Evolutionary conservation across 768 basidiomycete species (phyloP).

Genomic region (Collybiopsis luxurians): DNA sequence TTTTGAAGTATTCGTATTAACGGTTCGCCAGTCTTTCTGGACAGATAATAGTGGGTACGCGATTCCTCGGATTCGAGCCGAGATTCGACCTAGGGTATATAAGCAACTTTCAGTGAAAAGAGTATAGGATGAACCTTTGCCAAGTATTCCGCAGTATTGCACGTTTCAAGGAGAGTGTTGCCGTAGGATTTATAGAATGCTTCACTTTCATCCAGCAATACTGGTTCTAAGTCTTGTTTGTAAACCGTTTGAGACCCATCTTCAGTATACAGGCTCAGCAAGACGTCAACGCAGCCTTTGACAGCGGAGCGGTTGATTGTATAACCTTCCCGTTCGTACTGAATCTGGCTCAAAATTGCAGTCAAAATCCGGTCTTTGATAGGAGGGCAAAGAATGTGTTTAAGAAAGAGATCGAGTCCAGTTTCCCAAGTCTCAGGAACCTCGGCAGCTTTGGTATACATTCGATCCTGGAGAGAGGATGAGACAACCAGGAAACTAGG

Average conservation of each 20-base stretch:
- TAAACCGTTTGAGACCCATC: conserved; percentile 63
- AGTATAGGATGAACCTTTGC: conserved; percentile 53
- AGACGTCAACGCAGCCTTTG: conserved; percentile 84
- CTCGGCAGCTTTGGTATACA: conserved; percentile 70
- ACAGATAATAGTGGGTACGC: conserved; percentile 83
- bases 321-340: conserved; percentile 88
- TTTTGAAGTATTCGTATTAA: conserved; percentile 76
- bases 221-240: conserved; percentile 79
- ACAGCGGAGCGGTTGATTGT: conserved; percentile 89
- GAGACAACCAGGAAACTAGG: conserved; percentile 9
- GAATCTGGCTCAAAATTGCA: conserved; percentile 85
- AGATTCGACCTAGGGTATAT: conserved; percentile 60
- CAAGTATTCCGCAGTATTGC: conserved; percentile 82
- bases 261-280: conserved; percentile 62
- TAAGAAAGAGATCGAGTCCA: conserved; percentile 80
- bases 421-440: conserved; percentile 81
- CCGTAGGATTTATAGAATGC: conserved; percentile 81
- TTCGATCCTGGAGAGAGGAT: conserved; percentile 69
- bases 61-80: conserved; percentile 82
- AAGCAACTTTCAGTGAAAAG: not conserved
- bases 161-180: conserved; percentile 61
- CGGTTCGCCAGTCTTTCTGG: conserved; percentile 64
- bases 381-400: conserved; percentile 73
- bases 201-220: conserved; percentile 73
- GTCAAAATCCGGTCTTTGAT: conserved; percentile 81